phyloP scores from a whole-genome alignment of 768 basidiomycete species.

The Collybiopsis luxurians region DNA sequence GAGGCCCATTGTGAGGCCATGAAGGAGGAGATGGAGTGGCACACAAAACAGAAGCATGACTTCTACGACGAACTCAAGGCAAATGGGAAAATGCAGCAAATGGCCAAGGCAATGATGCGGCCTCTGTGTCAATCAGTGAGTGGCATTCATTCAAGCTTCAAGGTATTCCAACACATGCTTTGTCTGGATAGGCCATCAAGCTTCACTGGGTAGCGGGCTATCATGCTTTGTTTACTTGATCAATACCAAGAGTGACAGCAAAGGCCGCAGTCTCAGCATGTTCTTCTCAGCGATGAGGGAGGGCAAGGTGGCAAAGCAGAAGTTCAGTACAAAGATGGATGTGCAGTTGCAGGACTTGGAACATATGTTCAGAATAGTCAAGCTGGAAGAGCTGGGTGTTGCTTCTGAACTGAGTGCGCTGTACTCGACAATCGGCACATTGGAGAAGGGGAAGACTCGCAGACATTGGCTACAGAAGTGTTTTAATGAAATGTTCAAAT shows the following conservation, averaged over 20 bases:
- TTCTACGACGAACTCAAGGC: neutral
- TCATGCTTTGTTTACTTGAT: neutral
- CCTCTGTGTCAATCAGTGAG: neutral
- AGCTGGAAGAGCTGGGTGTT: neutral
- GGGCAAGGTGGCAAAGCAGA: neutral
- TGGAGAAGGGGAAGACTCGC: neutral
- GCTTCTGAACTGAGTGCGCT: neutral
- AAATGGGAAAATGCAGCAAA: neutral
- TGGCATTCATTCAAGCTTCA: neutral
- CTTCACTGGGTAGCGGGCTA: neutral
- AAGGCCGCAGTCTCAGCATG: neutral
- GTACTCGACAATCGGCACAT: neutral
- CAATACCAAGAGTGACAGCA: neutral
- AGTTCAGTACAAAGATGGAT: neutral
- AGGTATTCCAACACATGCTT: neutral
- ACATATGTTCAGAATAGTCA: neutral
- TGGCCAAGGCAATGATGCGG: too few species aligned
- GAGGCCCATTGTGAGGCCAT: neutral
- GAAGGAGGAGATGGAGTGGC: neutral
- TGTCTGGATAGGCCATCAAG: neutral
- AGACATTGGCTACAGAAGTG: neutral
- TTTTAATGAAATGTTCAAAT: too few species aligned
- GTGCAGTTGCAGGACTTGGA: neutral
- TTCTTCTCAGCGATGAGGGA: neutral
- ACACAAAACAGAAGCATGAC: neutral